A percentile compares a stretch with the other conserved stretches of the same genome.
Evolutionary conservation across 2,329 filamentous ascomycete genomes (phyloP).

Genomic region (Apiospora arundinis): DNA sequence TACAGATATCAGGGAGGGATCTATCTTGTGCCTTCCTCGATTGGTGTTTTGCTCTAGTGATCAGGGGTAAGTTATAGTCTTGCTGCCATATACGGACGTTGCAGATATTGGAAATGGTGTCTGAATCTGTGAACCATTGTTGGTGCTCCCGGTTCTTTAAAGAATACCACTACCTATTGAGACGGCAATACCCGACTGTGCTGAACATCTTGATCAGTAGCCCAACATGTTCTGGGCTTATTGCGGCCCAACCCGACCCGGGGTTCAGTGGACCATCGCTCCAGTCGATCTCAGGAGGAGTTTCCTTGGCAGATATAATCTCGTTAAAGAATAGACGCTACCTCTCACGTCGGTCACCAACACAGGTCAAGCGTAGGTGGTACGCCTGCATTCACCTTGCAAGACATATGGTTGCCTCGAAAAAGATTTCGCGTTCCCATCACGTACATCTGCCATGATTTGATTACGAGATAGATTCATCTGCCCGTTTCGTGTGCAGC

Average conservation of each 20-base stretch:
- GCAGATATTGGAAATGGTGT: no score
- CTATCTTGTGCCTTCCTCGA: no score
- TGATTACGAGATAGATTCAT: not conserved
- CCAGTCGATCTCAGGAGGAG: not conserved
- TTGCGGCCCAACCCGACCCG: not conserved
- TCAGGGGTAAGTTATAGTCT: no score
- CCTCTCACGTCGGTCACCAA: not conserved
- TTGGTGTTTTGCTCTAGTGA: no score
- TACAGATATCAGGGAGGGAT: no score
- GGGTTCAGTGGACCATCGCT: not conserved
- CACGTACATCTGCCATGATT: not conserved
- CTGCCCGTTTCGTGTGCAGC: constrained; percentile 3
- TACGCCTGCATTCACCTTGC: not conserved
- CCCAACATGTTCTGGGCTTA: not conserved
- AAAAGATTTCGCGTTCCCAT: not conserved
- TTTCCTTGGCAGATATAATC: not conserved
- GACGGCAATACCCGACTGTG: not conserved
- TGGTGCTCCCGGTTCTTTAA: not conserved
- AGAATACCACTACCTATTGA: not conserved
- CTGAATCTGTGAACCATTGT: no score
- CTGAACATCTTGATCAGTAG: not conserved
- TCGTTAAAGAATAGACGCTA: no score
- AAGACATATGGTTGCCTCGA: not conserved
- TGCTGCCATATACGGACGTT: no score
- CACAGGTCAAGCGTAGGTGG: not conserved